These are phyloP conservation scores for Lactifluus echinatus DNA, from an alignment of 768 basidiomycete genomes.

Conservation along the genomic window DNA sequence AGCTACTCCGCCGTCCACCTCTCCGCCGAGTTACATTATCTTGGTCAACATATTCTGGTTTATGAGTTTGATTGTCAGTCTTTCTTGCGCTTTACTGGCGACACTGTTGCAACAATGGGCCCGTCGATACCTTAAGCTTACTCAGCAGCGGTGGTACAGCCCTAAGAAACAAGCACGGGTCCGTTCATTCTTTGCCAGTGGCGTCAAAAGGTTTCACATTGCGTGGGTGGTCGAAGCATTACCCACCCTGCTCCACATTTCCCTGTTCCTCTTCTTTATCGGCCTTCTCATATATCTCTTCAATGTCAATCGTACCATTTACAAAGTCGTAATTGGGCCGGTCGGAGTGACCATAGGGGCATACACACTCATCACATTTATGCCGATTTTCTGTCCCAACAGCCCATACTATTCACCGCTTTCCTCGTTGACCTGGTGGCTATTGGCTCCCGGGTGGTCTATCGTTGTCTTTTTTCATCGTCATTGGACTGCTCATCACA, in stretches of 20 bases:
- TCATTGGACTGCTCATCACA: too few species aligned
- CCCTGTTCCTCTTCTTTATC: neutral
- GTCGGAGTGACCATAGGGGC: neutral
- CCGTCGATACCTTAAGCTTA: neutral
- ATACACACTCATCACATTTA: neutral
- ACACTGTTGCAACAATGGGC: conserved; percentile 6
- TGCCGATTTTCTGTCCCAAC: too few species aligned
- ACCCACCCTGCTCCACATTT: neutral
- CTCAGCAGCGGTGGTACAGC: neutral
- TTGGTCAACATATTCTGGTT: conserved; percentile 10
- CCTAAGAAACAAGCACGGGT: neutral
- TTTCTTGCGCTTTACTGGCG: conserved; percentile 1
- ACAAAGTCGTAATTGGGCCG: neutral
- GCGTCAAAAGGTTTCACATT: neutral
- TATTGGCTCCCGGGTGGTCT: too few species aligned
- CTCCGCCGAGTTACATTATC: neutral
- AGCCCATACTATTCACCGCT: too few species aligned
- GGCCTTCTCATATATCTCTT: neutral
- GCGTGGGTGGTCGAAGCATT: neutral
- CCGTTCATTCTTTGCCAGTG: neutral
- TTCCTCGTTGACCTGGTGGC: too few species aligned
- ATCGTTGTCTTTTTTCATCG: too few species aligned
- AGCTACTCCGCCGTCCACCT: too few species aligned
- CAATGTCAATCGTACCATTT: neutral
- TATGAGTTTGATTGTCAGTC: neutral